These are phyloP conservation scores for Pinguiococcus pyrenoidosus DNA, from an alignment of 108 stramenopile species.

Conservation along the genomic window DNA sequence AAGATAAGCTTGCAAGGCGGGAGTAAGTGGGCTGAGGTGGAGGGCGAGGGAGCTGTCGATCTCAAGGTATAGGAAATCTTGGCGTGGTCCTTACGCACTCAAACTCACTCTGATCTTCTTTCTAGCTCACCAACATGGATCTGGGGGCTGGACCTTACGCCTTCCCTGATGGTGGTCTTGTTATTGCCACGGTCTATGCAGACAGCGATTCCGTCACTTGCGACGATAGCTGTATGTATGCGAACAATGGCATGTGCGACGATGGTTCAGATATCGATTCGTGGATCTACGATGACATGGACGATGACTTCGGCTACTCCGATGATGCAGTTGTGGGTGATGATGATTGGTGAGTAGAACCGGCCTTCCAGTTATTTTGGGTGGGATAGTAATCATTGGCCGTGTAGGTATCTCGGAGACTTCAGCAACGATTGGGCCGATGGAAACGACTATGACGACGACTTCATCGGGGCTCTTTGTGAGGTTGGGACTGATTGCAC, in stretches of 20 bases:
- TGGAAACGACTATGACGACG: conserved; percentile 14
- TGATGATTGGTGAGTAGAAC: too few relatives aligned
- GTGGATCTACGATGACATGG: conserved; percentile 24
- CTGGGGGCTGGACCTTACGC: not conserved
- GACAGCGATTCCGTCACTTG: conserved; percentile 3
- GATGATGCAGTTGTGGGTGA: conserved; percentile 10
- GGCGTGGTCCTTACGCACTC: too few relatives aligned
- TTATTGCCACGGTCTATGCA: not conserved
- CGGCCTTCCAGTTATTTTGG: too few relatives aligned
- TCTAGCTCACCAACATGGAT: not conserved
- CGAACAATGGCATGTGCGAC: conserved; percentile 13
- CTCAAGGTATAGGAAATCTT: too few relatives aligned
- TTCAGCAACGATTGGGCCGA: too few relatives aligned
- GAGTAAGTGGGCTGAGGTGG: not conserved
- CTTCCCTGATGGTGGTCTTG: not conserved
- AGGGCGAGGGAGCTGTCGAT: not conserved
- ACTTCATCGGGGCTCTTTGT: conserved; percentile 16
- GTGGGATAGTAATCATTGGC: too few relatives aligned
- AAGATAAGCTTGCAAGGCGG: too few relatives aligned
- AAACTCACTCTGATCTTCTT: too few relatives aligned
- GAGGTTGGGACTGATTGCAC: conserved; percentile 34
- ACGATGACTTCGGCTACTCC: conserved; percentile 11
- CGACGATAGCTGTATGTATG: conserved; percentile 9
- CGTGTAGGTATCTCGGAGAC: too few relatives aligned
- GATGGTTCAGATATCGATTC: conserved; percentile 10